A percentile compares a stretch with the other conserved stretches of the same genome.
phyloP scores from a whole-genome alignment of 2,329 filamentous ascomycete species.

The Penicillium hordei region DNA sequence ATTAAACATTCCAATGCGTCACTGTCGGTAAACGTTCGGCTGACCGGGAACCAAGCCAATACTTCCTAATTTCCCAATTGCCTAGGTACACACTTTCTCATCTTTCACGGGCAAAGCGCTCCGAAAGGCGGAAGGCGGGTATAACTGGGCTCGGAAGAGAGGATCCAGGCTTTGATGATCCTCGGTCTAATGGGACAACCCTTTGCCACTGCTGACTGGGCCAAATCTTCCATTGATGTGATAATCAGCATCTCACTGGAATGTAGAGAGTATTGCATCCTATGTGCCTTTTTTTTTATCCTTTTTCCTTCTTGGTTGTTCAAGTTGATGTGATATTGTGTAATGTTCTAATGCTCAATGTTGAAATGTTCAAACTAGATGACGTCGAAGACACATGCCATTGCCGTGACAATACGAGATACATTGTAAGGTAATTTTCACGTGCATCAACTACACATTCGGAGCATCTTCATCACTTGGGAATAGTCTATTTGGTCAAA shows the following conservation, averaged over 20 bases:
- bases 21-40: slow-evolving; percentile 43
- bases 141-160: slow-evolving; percentile 37
- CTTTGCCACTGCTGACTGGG: slow-evolving; percentile 12
- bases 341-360: not conserved
- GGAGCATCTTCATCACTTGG: not conserved
- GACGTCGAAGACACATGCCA: slow-evolving; percentile 24
- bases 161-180: slow-evolving; percentile 38
- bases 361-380: slow-evolving; percentile 11
- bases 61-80: slow-evolving; percentile 7
- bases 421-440: slow-evolving; percentile 20
- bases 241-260: slow-evolving; percentile 16
- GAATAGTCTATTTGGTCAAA: not conserved
- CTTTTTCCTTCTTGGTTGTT: not conserved
- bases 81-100: slow-evolving; percentile 19
- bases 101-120: slow-evolving; percentile 30
- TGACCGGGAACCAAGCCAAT: slow-evolving; percentile 35
- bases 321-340: not conserved
- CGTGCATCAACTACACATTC: slow-evolving; percentile 13
- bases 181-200: slow-evolving; percentile 40
- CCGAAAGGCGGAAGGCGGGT: slow-evolving; percentile 31
- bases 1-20: slow-evolving; percentile 31
- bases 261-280: not conserved
- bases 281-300: not conserved
- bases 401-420: slow-evolving; percentile 20
- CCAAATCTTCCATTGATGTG: not conserved